Evolutionary conservation across 139 green algal genomes (phyloP), one percentile per base, ranked within the genome.

Genomic region (Dunaliella primolecta): DNA sequence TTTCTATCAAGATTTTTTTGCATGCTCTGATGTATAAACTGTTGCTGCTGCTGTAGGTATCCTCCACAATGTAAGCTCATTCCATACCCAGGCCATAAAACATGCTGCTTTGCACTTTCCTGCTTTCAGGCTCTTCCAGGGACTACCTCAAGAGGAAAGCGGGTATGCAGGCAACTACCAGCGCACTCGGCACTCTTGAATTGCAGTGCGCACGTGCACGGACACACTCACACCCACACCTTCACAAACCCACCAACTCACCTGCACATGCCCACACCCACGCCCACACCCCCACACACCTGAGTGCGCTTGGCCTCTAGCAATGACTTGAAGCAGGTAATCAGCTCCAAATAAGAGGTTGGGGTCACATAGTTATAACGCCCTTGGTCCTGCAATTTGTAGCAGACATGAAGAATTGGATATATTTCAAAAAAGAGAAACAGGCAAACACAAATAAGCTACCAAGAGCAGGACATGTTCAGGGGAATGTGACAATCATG

Each of bases 281-380:
- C 46, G 21, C 7, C 7, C 30, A 79, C 72, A 79, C 72, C 11
- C 30, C 7, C 30, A 79, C n/a, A 33, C 21, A 81, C 77, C 38
- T 82, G 83, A 3, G 78, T 36, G 1, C 89, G 85, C 85, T 93
- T 93, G 30, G 82, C 72, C 7, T 88, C 84, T 25, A 94, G 83
- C 79, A 95, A 81, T 2, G 81, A 82, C 75, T 88, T 81, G 91
- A 95, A 96, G 3, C 91, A 85, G 34, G 84, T 88, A 81, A 97
- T 94, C 27, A 97, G 91, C 90, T 95, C 91, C 36, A 97, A 89
- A 89, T 96, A 97, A 0, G 87, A 93, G 0, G 94, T 96, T 34
- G 93, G 94, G 15, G 94, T 97, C 30, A 97, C 93, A 86, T 97
- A 96, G 78, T 94, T 94, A 83, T 92, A 82, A 11, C 94, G 86